phyloP scores from a whole-genome alignment of 768 basidiomycete species.

The Termitomyces bulborhizus region DNA sequence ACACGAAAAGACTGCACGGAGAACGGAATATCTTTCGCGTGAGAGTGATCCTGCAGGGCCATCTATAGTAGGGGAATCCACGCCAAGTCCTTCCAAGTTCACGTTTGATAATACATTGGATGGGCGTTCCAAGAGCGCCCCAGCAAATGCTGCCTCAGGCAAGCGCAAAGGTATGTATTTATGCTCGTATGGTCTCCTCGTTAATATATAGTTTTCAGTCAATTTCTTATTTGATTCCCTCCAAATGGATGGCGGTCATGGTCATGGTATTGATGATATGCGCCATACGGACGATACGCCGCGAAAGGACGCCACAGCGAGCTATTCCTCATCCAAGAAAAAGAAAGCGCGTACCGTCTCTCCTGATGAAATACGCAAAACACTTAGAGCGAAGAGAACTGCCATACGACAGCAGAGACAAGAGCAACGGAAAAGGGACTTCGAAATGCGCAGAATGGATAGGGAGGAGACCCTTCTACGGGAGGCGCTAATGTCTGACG shows the following conservation, averaged over 20 bases:
- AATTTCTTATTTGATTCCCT: constrained; percentile 28
- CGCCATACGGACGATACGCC: constrained; percentile 25
- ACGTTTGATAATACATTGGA: neutral
- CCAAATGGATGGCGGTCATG: constrained; percentile 25
- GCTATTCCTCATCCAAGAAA: constrained; percentile 22
- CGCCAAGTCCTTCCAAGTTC: neutral
- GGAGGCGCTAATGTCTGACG: constrained; percentile 28
- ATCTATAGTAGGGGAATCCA: neutral
- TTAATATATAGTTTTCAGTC: constrained; percentile 17
- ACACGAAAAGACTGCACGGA: constrained; percentile 22
- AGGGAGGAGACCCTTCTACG: constrained; percentile 34
- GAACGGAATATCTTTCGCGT: constrained; percentile 18
- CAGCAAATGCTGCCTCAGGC: constrained; percentile 17
- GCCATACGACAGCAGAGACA: constrained; percentile 37
- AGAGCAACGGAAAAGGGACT: constrained; percentile 30
- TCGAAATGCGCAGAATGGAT: constrained; percentile 29
- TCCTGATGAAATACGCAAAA: constrained; percentile 31
- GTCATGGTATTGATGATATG: constrained; percentile 20
- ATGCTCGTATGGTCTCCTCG: neutral
- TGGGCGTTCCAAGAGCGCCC: constrained; percentile 15
- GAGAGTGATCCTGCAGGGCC: constrained; percentile 7
- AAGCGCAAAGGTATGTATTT: constrained; percentile 45
- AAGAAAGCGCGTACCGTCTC: constrained; percentile 52
- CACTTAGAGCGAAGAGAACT: constrained; percentile 27
- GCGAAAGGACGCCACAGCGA: constrained; percentile 22